Evolutionary conservation across 1,139 yeast species (phyloP), one percentile per base, ranked within the genome.

Genomic region (Arxiozyma telluris): DNA sequence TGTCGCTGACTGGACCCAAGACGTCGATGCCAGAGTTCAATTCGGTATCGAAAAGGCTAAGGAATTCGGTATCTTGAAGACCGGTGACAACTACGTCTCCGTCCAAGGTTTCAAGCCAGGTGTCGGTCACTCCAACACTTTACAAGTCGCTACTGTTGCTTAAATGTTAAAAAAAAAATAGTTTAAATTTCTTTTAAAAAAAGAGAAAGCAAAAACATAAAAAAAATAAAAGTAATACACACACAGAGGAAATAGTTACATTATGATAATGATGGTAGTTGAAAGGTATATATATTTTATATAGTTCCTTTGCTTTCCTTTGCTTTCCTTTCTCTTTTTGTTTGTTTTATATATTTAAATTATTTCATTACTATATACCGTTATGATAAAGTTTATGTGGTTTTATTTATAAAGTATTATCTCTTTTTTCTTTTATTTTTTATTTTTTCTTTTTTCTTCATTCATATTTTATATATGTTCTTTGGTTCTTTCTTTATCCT

Each of bases 91-190:
- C 58, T 87, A 90, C 68, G 90, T 93, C 65, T 88, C 96, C 70
- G 87, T 93, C 72, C 98, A 93, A 81, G 98, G 98, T 73, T 93
- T 96, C 95, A 88, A 96, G 71, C 87, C 94, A 74, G 98, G 98
- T 77, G 81, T 91, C 62, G 99, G 98, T 72, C 96, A 93, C 83
- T 87, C 98, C 71, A 93, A 93, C 86, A 93, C 98, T 62, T 83
- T 93, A 75, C 93, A 98, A 81, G 74, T 79, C 62, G 66, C 77
- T 62, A 63, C 70, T 60, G 80, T 76, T 64, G 51, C 51, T 43
- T 52, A 52, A 52, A 44, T 45, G 18, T 27, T 38, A 18, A 18
- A 21, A 23, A 20, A 27, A 22, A 34, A 25, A 2, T 17, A 30
- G 11, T 42, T 30, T 9, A 22, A 30, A 4, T 23, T 23, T 23